phyloP scores from a whole-genome alignment of 768 basidiomycete species.

The Dioszegia aurantiaca region DNA sequence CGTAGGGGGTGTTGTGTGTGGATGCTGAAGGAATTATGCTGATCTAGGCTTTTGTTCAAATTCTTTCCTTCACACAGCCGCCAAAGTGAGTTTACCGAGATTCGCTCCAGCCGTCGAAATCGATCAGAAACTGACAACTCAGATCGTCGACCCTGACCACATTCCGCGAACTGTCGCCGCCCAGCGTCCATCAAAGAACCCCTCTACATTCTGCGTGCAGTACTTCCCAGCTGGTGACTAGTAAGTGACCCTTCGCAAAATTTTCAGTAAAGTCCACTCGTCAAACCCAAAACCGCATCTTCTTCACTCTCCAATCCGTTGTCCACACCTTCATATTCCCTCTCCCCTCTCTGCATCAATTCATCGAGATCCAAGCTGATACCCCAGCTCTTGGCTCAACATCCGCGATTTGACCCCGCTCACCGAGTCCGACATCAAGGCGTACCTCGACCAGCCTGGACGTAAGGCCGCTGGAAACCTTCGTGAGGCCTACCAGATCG shows the following conservation, averaged over 20 bases:
- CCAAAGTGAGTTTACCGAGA: conserved; percentile 27
- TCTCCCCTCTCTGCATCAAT: neutral
- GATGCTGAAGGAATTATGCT: neutral
- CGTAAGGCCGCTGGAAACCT: conserved; percentile 75
- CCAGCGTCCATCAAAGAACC: conserved; percentile 76
- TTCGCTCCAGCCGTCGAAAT: neutral
- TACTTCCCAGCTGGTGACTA: conserved; percentile 95
- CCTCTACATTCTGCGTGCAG: conserved; percentile 65
- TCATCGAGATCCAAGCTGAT: neutral
- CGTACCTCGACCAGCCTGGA: conserved; percentile 65
- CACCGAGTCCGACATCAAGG: conserved; percentile 73
- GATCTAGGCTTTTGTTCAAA: conserved; percentile 2
- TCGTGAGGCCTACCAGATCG: conserved; percentile 69
- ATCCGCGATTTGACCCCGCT: conserved; percentile 78
- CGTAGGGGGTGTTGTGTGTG: too few species aligned
- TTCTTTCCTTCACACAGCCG: conserved; percentile 26
- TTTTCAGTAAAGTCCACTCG: neutral
- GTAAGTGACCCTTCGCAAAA: conserved; percentile 60
- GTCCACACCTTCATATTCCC: neutral
- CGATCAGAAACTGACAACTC: conserved; percentile 19
- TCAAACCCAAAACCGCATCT: too few species aligned
- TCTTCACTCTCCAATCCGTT: too few species aligned
- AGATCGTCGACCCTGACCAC: conserved; percentile 76
- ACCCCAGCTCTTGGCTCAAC: conserved; percentile 75
- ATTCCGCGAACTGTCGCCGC: conserved; percentile 64